Evolutionary conservation across 2,329 filamentous ascomycete species (phyloP).

Genomic region (Neoarthrinium moseri): DNA sequence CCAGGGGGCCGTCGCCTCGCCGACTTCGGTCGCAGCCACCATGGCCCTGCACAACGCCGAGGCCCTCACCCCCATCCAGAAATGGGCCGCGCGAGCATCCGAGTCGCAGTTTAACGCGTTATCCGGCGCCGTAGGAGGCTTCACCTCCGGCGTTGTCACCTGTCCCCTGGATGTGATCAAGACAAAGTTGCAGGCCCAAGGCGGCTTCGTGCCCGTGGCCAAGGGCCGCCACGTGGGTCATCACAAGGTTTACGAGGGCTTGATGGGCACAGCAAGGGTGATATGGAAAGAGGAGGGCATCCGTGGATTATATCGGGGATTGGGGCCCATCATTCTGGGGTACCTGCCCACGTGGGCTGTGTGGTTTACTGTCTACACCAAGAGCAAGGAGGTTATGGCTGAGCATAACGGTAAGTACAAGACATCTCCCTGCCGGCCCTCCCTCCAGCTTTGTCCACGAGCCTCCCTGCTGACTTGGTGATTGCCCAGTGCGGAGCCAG

Average conservation of each 20-base stretch:
- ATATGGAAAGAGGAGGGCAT: conserved; percentile 90
- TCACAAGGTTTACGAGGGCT: conserved; percentile 73
- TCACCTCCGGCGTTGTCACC: conserved; percentile 90
- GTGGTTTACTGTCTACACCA: conserved; percentile 95
- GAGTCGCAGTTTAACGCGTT: conserved; percentile 76
- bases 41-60: conserved; percentile 28
- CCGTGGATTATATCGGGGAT: conserved; percentile 85
- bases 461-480: conserved; percentile 9
- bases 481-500: conserved; percentile 55
- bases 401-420: conserved; percentile 63
- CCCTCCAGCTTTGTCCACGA: too few species aligned
- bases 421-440: too few species aligned
- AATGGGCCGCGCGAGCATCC: conserved; percentile 55
- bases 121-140: conserved; percentile 83
- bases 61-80: conserved; percentile 45
- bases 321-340: conserved; percentile 91
- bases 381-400: conserved; percentile 73
- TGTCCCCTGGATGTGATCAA: conserved; percentile 99
- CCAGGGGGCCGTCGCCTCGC: conserved; percentile 11
- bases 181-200: conserved; percentile 95
- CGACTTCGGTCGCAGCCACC: conserved; percentile 21
- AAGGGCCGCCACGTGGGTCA: conserved; percentile 48
- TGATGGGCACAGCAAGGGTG: conserved; percentile 79
- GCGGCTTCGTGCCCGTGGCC: conserved; percentile 65
- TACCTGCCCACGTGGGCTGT: conserved; percentile 98